Evolutionary conservation across 208 protist species (phyloP).

Genomic region (Leishmania tropica): DNA sequence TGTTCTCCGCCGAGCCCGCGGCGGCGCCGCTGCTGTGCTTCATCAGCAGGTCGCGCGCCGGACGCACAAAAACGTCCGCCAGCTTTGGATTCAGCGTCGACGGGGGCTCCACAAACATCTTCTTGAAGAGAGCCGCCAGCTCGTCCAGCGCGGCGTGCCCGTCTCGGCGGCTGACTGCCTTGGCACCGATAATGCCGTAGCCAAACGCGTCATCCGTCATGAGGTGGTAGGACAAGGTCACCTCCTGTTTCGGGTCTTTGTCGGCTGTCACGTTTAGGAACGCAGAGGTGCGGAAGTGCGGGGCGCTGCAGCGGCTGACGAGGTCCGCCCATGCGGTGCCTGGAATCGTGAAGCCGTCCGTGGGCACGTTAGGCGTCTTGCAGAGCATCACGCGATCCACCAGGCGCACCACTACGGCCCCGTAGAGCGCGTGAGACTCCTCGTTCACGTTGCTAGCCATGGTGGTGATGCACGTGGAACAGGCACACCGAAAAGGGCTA

Average conservation of each 20-base stretch:
- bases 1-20: slow-evolving; percentile 38
- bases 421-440: slow-evolving; percentile 54
- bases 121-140: slow-evolving; percentile 67
- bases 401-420: slow-evolving; percentile 77
- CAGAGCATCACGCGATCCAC: slow-evolving; percentile 78
- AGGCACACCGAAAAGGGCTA: too few relatives aligned
- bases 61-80: slow-evolving; percentile 73
- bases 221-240: slow-evolving; percentile 80
- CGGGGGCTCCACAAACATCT: slow-evolving; percentile 87
- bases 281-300: slow-evolving; percentile 77
- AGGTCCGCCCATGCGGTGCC: slow-evolving; percentile 77
- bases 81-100: slow-evolving; percentile 58
- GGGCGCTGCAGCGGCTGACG: slow-evolving; percentile 74
- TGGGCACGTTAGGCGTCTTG: slow-evolving; percentile 55
- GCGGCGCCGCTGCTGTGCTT: slow-evolving; percentile 36
- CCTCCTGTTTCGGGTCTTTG: slow-evolving; percentile 38
- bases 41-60: slow-evolving; percentile 67
- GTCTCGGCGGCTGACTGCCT: slow-evolving; percentile 48
- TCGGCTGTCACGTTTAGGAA: slow-evolving; percentile 57
- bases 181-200: slow-evolving; percentile 67
- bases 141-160: slow-evolving; percentile 79
- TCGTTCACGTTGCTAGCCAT: slow-evolving; percentile 14
- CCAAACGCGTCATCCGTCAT: slow-evolving; percentile 78
- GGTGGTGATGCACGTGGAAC: neutral
- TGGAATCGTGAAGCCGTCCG: slow-evolving; percentile 70